Evolutionary conservation across 768 basidiomycete species (phyloP), one percentile per base, ranked within the genome.

Genomic region (Galerina sulciceps): DNA sequence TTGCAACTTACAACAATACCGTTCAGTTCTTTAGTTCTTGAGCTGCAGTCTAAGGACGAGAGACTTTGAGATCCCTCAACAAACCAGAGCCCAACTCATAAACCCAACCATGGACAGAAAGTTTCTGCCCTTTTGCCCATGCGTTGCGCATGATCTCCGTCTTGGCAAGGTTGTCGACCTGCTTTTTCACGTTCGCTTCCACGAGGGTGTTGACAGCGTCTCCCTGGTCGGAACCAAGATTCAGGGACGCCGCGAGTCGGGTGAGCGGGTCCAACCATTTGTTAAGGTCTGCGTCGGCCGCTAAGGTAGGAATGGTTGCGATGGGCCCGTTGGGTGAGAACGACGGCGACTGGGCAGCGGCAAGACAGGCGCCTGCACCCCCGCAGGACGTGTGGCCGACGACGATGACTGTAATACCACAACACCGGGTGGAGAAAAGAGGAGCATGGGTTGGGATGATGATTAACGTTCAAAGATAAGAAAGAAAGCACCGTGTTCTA

Each of bases 351-450:
- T 75, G 71, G 35, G 76, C 79, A 42, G 85, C 82, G 0, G 69
- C 65, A 40, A 84, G 73, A 48, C 85, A 85, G 4, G 88, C 86
- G 0, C 75, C 70, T 3, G 84, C 89, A 51, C 94, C 94, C 54
- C 92, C 94, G 69, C 94, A 96, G 55, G 85, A 78, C 10, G 88
- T 86, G 70, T 96, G 94, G 15, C 94, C 94, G 22, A 89, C 90
- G 65, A 96, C 76, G 60, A 93, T 77, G 59, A 96, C 91, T 93
- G 66, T 54, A 62, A 46, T 46, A 36, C 26, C 26, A 31, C 26
- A 4, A 31, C 26, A 58, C 55, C 66, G 64, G 62, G 58, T 67
- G 55, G 35, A 62, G 57, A 51, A 51, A 55, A 67, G 53, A 52
- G 56, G 9, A 53, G 47, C 26, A 43, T 64, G 61, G 71, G 71